Evolutionary conservation across 1,139 yeast genomes (phyloP).

Genomic region (Debaryomyces udenii): DNA sequence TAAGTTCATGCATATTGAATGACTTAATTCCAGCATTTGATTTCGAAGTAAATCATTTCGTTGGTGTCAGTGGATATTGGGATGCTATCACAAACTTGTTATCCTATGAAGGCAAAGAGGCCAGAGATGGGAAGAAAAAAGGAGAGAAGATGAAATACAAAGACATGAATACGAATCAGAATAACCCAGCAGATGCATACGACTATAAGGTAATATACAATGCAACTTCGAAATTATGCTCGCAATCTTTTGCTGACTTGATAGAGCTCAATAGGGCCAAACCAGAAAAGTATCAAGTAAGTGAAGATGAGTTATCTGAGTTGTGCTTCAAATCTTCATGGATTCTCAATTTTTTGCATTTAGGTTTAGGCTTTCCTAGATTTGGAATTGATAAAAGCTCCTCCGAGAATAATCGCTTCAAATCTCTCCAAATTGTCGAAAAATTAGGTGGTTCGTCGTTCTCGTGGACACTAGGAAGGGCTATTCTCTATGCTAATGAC

Average conservation of each 20-base stretch:
- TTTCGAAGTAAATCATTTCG: slow-evolving; percentile 65
- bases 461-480: slow-evolving; percentile 86
- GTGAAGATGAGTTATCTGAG: slow-evolving; percentile 45
- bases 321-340: slow-evolving; percentile 74
- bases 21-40: slow-evolving; percentile 69
- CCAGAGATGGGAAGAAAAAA: slow-evolving; percentile 11
- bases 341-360: slow-evolving; percentile 69
- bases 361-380: slow-evolving; percentile 73
- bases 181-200: slow-evolving; percentile 21
- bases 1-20: slow-evolving; percentile 52
- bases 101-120: slow-evolving; percentile 25
- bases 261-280: slow-evolving; percentile 38
- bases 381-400: slow-evolving; percentile 46
- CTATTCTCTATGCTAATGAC: slow-evolving; percentile 61
- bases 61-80: slow-evolving; percentile 86
- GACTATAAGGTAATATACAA: slow-evolving; percentile 45
- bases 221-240: slow-evolving; percentile 52
- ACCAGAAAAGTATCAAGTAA: slow-evolving; percentile 29
- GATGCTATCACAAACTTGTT: slow-evolving; percentile 60
- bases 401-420: slow-evolving; percentile 30
- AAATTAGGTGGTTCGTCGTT: slow-evolving; percentile 65
- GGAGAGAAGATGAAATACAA: slow-evolving; percentile 7
- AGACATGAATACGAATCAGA: slow-evolving; percentile 9
- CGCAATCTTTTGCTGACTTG: slow-evolving; percentile 43
- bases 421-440: slow-evolving; percentile 64